Evolutionary conservation across 805 yeast genomes (phyloP), one percentile per base, ranked within the genome.

Genomic region (Lipomyces yamanashiensis): DNA sequence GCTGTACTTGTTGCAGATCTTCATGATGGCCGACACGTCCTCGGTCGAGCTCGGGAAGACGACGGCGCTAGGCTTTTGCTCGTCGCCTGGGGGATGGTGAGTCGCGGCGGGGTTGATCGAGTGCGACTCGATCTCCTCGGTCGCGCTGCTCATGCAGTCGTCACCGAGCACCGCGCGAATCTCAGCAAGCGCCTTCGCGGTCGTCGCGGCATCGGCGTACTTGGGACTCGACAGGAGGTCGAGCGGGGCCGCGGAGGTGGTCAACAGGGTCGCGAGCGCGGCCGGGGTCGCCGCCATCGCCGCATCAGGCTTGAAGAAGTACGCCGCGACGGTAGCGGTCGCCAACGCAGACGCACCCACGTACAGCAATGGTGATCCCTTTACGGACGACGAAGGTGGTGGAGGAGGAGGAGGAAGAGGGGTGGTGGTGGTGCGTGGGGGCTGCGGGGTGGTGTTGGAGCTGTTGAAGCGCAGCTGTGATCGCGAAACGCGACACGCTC

Each of bases 21-120:
- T 84, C 85, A 88, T 76, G 37, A 87, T 79, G 57, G 80, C 73
- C 1, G 89, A 82, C 0, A 90, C 92, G 65, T 89, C 84, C 68
- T 86, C 86, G 0, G 95, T 89, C 15, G 87, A 74, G 4, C 75
- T 74, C 0, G 92, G 92, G 71, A 81, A 88, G 5, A 88, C 82
- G 13, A 90, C 81, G 60, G 83, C 78, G 33, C 73, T 75, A 0
- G 96, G 92, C 58, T 77, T 78, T 73, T 89, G 88, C 36, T 79
- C 80, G 7, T 83, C 85, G 33, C 78, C 74, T 8, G 91, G 87
- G 71, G 87, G 90, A 70, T 88, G 90, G 2, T 89, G 85, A 61
- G 82, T 80, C 77, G 85, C 88, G 60, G 84, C 84, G 17, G 90
- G 81, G 74, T 88, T 92, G 12, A 19, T 23, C 0, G 89, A 77